A percentile compares a stretch with the other conserved stretches of the same genome.
Conservation (phyloP, 2,329 filamentous ascomycete genomes). For the Alternaria longipes region DNA sequence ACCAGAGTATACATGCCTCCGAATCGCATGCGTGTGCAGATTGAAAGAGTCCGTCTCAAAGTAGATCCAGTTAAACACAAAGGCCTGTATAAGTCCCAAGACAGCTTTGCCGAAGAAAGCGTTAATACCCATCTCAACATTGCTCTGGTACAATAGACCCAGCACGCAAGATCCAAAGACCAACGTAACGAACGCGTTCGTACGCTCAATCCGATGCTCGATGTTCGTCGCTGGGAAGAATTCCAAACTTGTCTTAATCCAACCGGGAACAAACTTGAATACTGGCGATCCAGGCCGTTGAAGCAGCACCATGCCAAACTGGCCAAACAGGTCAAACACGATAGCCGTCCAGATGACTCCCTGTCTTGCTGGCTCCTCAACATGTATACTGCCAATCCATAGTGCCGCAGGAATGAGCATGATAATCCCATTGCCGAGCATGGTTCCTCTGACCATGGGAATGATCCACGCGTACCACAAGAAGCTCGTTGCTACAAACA, state of each 20-base stretch:
- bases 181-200: conserved; percentile 70
- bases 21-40: conserved; percentile 68
- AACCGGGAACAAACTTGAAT: conserved; percentile 16
- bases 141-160: conserved; percentile 68
- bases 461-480: conserved; percentile 59
- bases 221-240: conserved; percentile 71
- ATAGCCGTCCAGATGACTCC: conserved; percentile 67
- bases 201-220: conserved; percentile 71
- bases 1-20: conserved; percentile 59
- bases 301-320: conserved; percentile 55
- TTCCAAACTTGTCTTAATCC: conserved; percentile 58
- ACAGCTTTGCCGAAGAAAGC: conserved; percentile 70
- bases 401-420: conserved; percentile 61
- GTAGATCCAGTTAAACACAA: conserved; percentile 70
- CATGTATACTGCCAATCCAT: conserved; percentile 69
- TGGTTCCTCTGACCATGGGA: conserved; percentile 66
- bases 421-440: conserved; percentile 60
- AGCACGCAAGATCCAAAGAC: conserved; percentile 73
- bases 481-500: conserved; percentile 63
- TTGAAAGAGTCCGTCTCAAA: conserved; percentile 69
- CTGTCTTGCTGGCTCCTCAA: conserved; percentile 64
- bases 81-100: conserved; percentile 66
- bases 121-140: conserved; percentile 61
- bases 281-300: conserved; percentile 36
- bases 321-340: conserved; percentile 62